phyloP scores from a whole-genome alignment of 108 stramenopile genomes.

The Asterionellopsis glacialis region DNA sequence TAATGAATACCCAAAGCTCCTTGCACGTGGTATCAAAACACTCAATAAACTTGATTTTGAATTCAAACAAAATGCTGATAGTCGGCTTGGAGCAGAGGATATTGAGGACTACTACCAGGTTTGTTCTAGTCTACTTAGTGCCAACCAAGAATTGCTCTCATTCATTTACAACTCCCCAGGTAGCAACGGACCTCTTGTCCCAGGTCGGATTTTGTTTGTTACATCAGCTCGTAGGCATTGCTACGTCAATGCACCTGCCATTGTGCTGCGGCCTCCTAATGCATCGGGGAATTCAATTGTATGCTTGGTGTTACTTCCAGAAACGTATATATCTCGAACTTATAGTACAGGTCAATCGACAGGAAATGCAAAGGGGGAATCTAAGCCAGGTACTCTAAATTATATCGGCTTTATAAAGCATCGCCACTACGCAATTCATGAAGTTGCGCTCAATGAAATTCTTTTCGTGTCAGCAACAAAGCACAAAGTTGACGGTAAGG shows the following conservation, averaged over 20 bases:
- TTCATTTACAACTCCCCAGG: conserved; percentile 36
- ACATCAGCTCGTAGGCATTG: conserved; percentile 60
- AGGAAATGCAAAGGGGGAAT: conserved; percentile 8
- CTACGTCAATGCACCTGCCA: conserved; percentile 60
- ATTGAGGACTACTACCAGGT: conserved; percentile 61
- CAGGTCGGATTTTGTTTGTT: conserved; percentile 55
- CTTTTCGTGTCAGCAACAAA: conserved; percentile 55
- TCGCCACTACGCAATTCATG: conserved; percentile 46
- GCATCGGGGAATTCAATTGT: conserved; percentile 18
- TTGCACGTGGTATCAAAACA: conserved; percentile 67
- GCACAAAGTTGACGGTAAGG: conserved; percentile 55
- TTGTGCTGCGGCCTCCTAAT: conserved; percentile 46
- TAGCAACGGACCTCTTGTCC: conserved; percentile 44
- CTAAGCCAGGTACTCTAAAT: conserved; percentile 38
- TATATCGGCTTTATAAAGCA: conserved; percentile 44
- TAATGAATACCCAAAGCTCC: conserved; percentile 83
- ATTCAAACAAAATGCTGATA: conserved; percentile 41
- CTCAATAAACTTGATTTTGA: conserved; percentile 65
- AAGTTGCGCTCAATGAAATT: conserved; percentile 58
- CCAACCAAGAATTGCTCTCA: conserved; percentile 39
- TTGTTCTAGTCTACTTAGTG: conserved; percentile 33
- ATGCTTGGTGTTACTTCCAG: conserved; percentile 68
- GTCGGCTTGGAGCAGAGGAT: conserved; percentile 68
- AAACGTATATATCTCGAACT: conserved; percentile 34
- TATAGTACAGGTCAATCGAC: conserved; percentile 6